Base-by-base conservation (phyloP, 345 rosid genomes). In the Bretschneidera sinensis region DNA sequence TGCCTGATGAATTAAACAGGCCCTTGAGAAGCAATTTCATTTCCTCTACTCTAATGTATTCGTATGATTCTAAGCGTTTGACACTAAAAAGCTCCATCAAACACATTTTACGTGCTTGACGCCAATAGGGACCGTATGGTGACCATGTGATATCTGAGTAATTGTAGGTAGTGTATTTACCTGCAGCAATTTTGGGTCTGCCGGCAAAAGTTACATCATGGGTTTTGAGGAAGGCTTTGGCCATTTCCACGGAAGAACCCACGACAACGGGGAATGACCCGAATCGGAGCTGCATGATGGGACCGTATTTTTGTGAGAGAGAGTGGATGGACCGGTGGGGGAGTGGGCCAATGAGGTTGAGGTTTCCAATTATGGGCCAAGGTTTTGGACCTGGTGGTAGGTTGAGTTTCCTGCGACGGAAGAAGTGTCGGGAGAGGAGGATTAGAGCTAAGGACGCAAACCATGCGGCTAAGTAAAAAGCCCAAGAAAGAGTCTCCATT, bases 31-130 rank as follows among this genome's bases (percentile, higher is more conserved):
- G 60, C 15, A 62, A 24, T 7, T 51, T 68, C 8, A 74, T 4
- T 67, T 86, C 89, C 60, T 86, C 81, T 21, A 21, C 61, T 47
- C 89, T 61, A 21, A 81, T 83, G 63, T 83, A 79, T 69, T 81
- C 85, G 21, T 25, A 86, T 0, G 86, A 83, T 48, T 76, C 85
- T 0, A 86, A 73, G 18, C 87, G 72, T 68, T 76, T 86, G 0
- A 73, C 75, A 49, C 85, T 83, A 47, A 86, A 85, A 52, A 86
- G 78, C 58, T 83, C 87, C 67, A 66, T 73, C 1, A 81, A 51
- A 34, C 87, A 86, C 76, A 83, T 76, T 56, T 79, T 81, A 0
- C 86, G 72, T 0, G 88, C 92, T 49, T 83, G 92, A 0, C 88
- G 84, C 84, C 81, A 81, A 23, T 86, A 86, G 0, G 89, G 71